Percentiles rank a stretch among this genome's conserved stretches.
These are phyloP conservation scores for Xerocomellus dryophilus DNA, from an alignment of 768 basidiomycete genomes.

Conservation along the genomic window DNA sequence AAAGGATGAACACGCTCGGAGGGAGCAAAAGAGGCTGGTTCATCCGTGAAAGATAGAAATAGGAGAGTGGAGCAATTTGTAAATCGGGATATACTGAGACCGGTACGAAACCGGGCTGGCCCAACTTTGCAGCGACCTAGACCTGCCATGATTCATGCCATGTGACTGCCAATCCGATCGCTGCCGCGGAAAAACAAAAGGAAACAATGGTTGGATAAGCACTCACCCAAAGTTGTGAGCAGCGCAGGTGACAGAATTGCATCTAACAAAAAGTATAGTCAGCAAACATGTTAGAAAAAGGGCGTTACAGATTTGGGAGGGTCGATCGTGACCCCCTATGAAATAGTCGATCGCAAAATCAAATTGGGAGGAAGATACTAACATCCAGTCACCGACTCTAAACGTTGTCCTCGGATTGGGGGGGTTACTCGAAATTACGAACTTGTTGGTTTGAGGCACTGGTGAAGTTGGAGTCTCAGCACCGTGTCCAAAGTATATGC, in stretches of 20 bases:
- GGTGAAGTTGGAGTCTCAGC: not conserved
- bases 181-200: constrained; percentile 1
- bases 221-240: constrained; percentile 86
- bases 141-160: not conserved
- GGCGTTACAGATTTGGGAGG: constrained; percentile 4
- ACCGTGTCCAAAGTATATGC: constrained; percentile 7
- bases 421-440: constrained; percentile 64
- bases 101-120: constrained; percentile 12
- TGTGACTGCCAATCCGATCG: constrained; percentile 1
- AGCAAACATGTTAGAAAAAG: constrained; percentile 4
- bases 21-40: constrained; percentile 8
- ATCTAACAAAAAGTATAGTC: constrained; percentile 42
- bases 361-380: constrained; percentile 36
- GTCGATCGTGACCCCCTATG: constrained; percentile 18
- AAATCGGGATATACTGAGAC: constrained; percentile 23
- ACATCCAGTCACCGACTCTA: constrained; percentile 76
- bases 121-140: not conserved
- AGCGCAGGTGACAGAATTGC: constrained; percentile 63
- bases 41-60: constrained; percentile 31
- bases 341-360: constrained; percentile 10
- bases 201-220: constrained; percentile 1
- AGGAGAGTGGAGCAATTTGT: constrained; percentile 29
- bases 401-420: constrained; percentile 68
- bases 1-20: not conserved
- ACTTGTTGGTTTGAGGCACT: constrained; percentile 34